Evolutionary conservation across 495 filamentous ascomycete species (phyloP).

Genomic region (Xylaria castorea): DNA sequence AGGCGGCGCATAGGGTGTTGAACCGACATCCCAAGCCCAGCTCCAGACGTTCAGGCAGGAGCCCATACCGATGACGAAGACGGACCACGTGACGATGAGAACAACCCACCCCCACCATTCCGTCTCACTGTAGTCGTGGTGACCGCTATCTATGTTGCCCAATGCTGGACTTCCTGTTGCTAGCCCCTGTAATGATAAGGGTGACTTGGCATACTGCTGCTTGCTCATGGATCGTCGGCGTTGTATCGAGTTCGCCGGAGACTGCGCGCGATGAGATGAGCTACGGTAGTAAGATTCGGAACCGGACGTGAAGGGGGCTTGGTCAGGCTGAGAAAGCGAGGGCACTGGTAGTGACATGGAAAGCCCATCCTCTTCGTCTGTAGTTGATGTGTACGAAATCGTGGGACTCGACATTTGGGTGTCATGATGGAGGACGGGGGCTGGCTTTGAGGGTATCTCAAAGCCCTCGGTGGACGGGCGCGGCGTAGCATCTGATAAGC

Average conservation of each 20-base stretch:
- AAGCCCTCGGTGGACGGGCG: constrained; percentile 56
- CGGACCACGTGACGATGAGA: constrained; percentile 85
- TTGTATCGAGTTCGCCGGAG: constrained; percentile 45
- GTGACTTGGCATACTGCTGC: constrained; percentile 66
- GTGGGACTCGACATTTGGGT: constrained; percentile 59
- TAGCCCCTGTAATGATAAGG: constrained; percentile 58
- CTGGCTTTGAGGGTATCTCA: constrained; percentile 37
- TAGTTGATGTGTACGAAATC: constrained; percentile 71
- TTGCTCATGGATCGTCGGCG: constrained; percentile 50
- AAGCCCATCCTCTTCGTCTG: constrained; percentile 79
- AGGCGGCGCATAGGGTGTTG: constrained; percentile 90
- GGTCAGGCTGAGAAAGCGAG: constrained; percentile 49
- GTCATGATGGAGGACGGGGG: constrained; percentile 31
- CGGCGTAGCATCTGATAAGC: constrained; percentile 56
- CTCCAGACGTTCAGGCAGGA: constrained; percentile 97
- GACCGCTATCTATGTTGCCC: constrained; percentile 58
- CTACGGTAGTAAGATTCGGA: constrained; percentile 72
- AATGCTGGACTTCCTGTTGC: constrained; percentile 49
- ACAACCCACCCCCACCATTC: constrained; percentile 98
- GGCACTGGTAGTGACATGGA: constrained; percentile 39
- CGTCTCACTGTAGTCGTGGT: constrained; percentile 92
- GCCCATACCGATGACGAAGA: constrained; percentile 95
- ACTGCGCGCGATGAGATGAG: constrained; percentile 26
- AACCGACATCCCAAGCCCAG: constrained; percentile 99
- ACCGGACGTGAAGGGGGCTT: constrained; percentile 59